Base-by-base conservation (phyloP, 169 alveolate species). In the Miamiensis avidus region DNA sequence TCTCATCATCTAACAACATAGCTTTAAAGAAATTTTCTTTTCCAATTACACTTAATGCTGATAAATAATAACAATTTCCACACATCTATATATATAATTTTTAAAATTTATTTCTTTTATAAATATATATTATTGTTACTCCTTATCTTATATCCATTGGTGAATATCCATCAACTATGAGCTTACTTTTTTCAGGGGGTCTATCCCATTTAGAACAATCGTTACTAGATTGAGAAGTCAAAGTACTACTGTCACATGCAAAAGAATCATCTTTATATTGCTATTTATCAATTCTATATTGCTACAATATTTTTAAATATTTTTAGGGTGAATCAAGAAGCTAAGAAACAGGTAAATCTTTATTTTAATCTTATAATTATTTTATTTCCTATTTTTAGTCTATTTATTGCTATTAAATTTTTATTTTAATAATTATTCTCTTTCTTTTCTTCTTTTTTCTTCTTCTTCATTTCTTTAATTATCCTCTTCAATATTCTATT, bases 141-240 rank as follows among this genome's bases (percentile, higher is more conserved):
- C 93, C 93, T 83, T 89, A 82, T n/a, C 77, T 75, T 0, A 89
- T 64, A 34, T 89, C 93, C 72, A 34, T 81, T n/a, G 93, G 87
- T 4, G 82, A 79, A 0, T 72, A 72, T 11, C 77, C 78, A 1
- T 83, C 83, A 31, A 81, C 76, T n/a, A 72, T 81, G 30, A 87
- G 74, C 29, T 29, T 65, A 26, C 74, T 75, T 1, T 74, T 34
- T 49, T 73, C 81, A 0, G 32, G 33, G 25, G 91, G 86, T 31
- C 87, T 34, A 65, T 74, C 65, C 88, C 88, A 81, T 6, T 81
- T 74, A 0, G 72, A 0, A 27, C 31, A 30, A 29, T 34, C 79
- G 0, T 6, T 29, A 1, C 31, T 26, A 31, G 69, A 79, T 11
- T 74, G 69, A 0, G 72, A 49, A 65, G 27, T 64, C 81, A 74